Evolutionary conservation across 768 basidiomycete genomes (phyloP), one percentile per base, ranked within the genome.

Genomic region (Rhizopogon vesiculosus): DNA sequence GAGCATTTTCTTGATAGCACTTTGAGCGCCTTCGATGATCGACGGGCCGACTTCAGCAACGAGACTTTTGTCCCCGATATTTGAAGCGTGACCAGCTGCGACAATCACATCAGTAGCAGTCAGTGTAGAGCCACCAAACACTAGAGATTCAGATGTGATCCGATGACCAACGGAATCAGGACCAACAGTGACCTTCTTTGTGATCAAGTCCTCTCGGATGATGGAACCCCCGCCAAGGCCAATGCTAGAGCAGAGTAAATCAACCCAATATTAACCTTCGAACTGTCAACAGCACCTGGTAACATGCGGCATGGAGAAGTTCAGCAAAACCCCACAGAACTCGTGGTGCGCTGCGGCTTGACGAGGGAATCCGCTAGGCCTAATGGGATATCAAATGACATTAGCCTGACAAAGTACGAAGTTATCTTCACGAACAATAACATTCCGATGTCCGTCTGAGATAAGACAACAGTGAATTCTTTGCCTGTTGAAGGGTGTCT

Each of bases 161-260:
- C 69, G 64, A 64, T 84, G 80, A 0, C 86, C 86, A 16, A 86
- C 83, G 1, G 84, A 87, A 61, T 85, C 80, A 10, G 86, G 85
- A 0, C 86, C 86, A 35, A 87, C 75, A 0, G 77, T 73, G 25
- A 82, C 76, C 48, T 67, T 74, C 19, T 74, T 69, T 2, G 66
- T 64, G 15, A 57, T 52, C 25, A 70, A 63, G 51, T 64, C 62
- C 22, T 66, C 55, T 42, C 76, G 74, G 22, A 85, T 72, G 40
- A 77, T 66, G 7, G 84, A 85, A 7, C 86, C 86, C 45, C 86
- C 85, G 45, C 86, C 86, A 15, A 87, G 75, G 10, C 81, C 85
- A 53, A 86, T 77, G 40, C 80, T 82, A 51, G 63, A 45, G 41
- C 25, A 56, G 46, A 49, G 45, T 56, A 35, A 45, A 53, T 29